Conservation (phyloP, 2,329 filamentous ascomycete species). For the Aspergillus pseudoterreus region DNA sequence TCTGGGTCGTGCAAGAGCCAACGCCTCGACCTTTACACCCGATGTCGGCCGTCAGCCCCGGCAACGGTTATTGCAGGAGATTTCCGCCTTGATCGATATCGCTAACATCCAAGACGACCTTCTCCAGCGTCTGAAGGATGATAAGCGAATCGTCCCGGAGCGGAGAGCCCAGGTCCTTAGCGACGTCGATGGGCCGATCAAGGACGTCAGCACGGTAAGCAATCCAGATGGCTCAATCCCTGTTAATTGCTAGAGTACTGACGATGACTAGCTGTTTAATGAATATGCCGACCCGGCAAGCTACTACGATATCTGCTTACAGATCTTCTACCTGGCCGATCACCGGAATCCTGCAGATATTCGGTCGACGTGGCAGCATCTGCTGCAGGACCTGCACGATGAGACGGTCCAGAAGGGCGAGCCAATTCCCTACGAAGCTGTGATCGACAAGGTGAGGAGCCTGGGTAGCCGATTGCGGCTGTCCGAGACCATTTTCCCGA, state of each 20-base stretch:
- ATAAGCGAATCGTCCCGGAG: conserved; percentile 64
- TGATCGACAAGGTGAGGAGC: conserved; percentile 53
- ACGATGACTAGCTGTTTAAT: conserved; percentile 71
- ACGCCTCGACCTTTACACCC: conserved; percentile 77
- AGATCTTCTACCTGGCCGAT: conserved; percentile 89
- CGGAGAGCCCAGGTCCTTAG: conserved; percentile 62
- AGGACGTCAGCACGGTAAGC: conserved; percentile 71
- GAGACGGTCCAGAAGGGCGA: conserved; percentile 45
- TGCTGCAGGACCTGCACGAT: conserved; percentile 69
- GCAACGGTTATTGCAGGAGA: conserved; percentile 79
- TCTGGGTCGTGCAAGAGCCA: conserved; percentile 84
- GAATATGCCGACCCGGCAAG: conserved; percentile 83
- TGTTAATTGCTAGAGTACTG: conserved; percentile 14
- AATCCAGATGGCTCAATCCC: not conserved
- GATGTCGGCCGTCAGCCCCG: conserved; percentile 75
- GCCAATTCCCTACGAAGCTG: conserved; percentile 46
- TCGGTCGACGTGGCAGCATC: conserved; percentile 74
- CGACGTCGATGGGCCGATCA: conserved; percentile 72
- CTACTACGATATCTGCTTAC: conserved; percentile 89
- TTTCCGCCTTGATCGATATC: conserved; percentile 82
- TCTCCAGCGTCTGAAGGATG: conserved; percentile 70
- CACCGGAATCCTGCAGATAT: conserved; percentile 86
- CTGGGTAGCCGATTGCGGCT: conserved; percentile 55
- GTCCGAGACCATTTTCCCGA: conserved; percentile 55
- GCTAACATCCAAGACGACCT: conserved; percentile 94